These are phyloP conservation scores for Tolypocladium tundrense DNA, from an alignment of 2,329 filamentous ascomycete genomes.

Conservation along the genomic window DNA sequence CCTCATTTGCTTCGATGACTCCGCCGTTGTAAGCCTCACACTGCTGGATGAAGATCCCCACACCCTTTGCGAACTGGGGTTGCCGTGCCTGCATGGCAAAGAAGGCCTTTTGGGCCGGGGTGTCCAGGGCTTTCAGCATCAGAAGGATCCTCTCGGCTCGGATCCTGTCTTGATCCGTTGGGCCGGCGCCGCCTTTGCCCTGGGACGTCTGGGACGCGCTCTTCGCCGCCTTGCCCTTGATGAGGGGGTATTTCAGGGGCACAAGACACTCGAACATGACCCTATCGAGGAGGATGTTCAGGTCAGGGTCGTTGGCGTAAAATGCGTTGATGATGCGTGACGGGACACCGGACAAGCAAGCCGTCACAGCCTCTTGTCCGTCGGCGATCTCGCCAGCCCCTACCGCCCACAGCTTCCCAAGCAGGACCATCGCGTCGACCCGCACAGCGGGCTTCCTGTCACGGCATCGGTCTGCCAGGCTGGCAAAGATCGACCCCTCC, in stretches of 20 bases:
- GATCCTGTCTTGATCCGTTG: conserved; percentile 62
- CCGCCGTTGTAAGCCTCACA: conserved; percentile 89
- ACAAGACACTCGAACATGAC: conserved; percentile 81
- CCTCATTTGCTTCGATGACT: conserved; percentile 62
- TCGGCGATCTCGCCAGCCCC: conserved; percentile 77
- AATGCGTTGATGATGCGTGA: conserved; percentile 77
- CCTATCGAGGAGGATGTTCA: conserved; percentile 75
- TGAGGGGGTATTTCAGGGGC: conserved; percentile 75
- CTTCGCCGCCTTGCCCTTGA: conserved; percentile 51
- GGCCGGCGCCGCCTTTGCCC: conserved; percentile 26
- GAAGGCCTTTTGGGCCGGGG: conserved; percentile 74
- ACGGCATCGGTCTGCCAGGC: conserved; percentile 77
- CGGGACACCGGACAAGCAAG: conserved; percentile 72
- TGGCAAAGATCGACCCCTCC: conserved; percentile 67
- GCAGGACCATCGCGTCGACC: conserved; percentile 73
- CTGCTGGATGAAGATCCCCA: conserved; percentile 68
- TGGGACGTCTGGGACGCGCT: conserved; percentile 46
- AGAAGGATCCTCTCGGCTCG: conserved; percentile 77
- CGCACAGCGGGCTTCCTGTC: conserved; percentile 77
- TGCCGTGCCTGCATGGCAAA: conserved; percentile 78
- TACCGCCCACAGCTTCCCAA: conserved; percentile 89
- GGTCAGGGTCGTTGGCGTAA: conserved; percentile 81
- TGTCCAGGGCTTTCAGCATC: conserved; percentile 67
- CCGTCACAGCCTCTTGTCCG: conserved; percentile 65
- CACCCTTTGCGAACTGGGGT: conserved; percentile 59